phyloP scores from a whole-genome alignment of 2,329 filamentous ascomycete genomes.

The Celoporthe dispersa region DNA sequence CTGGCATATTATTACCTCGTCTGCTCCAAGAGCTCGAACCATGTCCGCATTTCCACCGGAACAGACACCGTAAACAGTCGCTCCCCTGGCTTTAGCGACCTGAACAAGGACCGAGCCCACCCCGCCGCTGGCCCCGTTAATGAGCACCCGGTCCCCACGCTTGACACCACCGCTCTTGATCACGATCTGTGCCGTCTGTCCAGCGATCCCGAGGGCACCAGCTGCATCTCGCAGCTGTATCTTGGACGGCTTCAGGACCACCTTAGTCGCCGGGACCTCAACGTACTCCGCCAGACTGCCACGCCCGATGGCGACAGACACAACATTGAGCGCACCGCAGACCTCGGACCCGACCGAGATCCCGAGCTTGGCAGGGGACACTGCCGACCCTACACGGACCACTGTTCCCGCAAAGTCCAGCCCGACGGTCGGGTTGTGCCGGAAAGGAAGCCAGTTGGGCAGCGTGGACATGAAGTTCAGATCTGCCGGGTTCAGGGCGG shows the following conservation, averaged over 20 bases:
- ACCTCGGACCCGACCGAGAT: constrained; percentile 37
- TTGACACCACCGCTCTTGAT: constrained; percentile 34
- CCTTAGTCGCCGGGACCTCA: constrained; percentile 38
- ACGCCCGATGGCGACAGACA: constrained; percentile 36
- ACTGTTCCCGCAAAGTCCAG: constrained; percentile 43
- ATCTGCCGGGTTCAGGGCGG: constrained; percentile 45
- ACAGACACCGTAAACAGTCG: constrained; percentile 52
- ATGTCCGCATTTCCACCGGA: constrained; percentile 50
- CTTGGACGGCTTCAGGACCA: constrained; percentile 36
- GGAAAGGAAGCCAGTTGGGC: constrained; percentile 39
- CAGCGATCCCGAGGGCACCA: constrained; percentile 41
- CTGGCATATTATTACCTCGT: too few relatives aligned
- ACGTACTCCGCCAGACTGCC: constrained; percentile 43
- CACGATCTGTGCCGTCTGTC: constrained; percentile 41
- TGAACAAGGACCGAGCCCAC: constrained; percentile 53
- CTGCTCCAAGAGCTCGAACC: constrained; percentile 51
- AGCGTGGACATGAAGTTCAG: constrained; percentile 39
- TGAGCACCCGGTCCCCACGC: constrained; percentile 42
- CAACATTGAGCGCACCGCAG: constrained; percentile 38
- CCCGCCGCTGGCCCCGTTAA: constrained; percentile 57
- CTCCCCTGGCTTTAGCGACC: constrained; percentile 46
- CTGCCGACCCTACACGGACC: constrained; percentile 36
- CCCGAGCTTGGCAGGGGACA: constrained; percentile 10
- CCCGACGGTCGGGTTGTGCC: constrained; percentile 37
- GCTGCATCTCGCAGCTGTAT: constrained; percentile 34